phyloP scores from a whole-genome alignment of 805 yeast genomes.

The Candida silvicultrix region DNA sequence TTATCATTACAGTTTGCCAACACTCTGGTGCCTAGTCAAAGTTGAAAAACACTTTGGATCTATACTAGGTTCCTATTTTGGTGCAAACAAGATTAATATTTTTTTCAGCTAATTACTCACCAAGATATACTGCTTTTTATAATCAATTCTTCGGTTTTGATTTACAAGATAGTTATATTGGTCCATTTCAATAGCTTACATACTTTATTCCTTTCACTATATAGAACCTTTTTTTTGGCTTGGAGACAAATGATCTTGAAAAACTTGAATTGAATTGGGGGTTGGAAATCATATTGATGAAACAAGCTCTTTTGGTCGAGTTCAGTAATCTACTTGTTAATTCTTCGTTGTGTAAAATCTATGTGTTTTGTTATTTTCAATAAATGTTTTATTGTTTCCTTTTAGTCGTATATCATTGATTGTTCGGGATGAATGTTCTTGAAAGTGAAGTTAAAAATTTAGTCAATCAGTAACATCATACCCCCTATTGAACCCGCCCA shows the following conservation, averaged over 20 bases:
- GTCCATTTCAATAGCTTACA: constrained; percentile 67
- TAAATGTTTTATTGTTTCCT: no score
- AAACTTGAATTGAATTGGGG: neutral
- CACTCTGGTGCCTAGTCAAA: constrained; percentile 80
- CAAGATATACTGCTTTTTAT: constrained; percentile 32
- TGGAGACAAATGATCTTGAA: no score
- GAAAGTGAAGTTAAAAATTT: no score
- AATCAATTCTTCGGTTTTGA: constrained; percentile 16
- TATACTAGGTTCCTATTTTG: constrained; percentile 81
- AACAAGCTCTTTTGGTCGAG: neutral
- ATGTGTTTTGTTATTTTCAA: neutral
- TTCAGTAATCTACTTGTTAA: neutral
- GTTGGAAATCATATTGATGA: neutral
- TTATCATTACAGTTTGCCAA: constrained; percentile 57
- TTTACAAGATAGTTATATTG: constrained; percentile 38
- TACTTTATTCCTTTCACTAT: constrained; percentile 1
- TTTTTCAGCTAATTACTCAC: constrained; percentile 60
- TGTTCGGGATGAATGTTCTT: no score
- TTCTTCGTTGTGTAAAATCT: neutral
- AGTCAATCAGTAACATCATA: no score
- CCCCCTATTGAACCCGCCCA: no score
- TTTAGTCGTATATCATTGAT: no score
- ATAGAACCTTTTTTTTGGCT: neutral
- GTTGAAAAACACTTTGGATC: constrained; percentile 18
- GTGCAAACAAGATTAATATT: constrained; percentile 79